Evolutionary conservation across 2,329 filamentous ascomycete species (phyloP).

Genomic region (Claviceps africana): DNA sequence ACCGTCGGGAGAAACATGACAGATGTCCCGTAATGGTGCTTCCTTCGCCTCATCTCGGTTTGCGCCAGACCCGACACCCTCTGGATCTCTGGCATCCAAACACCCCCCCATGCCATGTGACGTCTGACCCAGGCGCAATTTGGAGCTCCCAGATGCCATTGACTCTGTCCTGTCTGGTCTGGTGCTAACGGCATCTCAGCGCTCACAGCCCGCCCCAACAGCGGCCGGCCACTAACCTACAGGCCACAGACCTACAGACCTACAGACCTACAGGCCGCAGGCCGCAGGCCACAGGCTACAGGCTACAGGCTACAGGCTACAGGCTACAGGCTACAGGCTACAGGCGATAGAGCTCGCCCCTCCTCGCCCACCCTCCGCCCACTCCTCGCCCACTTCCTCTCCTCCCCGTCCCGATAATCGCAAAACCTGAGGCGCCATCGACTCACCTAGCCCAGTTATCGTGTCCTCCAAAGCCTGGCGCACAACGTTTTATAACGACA

Average conservation of each 20-base stretch:
- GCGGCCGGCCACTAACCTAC: not conserved
- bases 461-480: slow-evolving; percentile 11
- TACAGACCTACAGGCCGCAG: not conserved
- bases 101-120: not conserved
- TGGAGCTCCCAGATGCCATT: not conserved
- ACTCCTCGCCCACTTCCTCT: not conserved
- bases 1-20: too few species aligned
- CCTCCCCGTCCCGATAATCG: slow-evolving; percentile 17
- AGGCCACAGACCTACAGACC: too few species aligned
- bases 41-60: too few species aligned
- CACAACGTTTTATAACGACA: slow-evolving; percentile 10
- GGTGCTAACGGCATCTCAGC: not conserved
- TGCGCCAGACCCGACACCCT: not conserved
- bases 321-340: too few species aligned
- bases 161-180: not conserved
- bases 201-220: slow-evolving; percentile 4
- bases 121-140: not conserved
- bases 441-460: slow-evolving; percentile 11
- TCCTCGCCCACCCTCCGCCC: not conserved
- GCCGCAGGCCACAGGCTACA: not conserved
- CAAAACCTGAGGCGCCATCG: slow-evolving; percentile 15
- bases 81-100: not conserved
- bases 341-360: too few species aligned
- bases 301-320: not conserved
- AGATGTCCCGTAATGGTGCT: too few species aligned